Percentiles rank a stretch among this genome's conserved stretches.
These are phyloP conservation scores for Phytophthora vignae DNA, from an alignment of 352 stramenopile genomes.

Conservation along the genomic window DNA sequence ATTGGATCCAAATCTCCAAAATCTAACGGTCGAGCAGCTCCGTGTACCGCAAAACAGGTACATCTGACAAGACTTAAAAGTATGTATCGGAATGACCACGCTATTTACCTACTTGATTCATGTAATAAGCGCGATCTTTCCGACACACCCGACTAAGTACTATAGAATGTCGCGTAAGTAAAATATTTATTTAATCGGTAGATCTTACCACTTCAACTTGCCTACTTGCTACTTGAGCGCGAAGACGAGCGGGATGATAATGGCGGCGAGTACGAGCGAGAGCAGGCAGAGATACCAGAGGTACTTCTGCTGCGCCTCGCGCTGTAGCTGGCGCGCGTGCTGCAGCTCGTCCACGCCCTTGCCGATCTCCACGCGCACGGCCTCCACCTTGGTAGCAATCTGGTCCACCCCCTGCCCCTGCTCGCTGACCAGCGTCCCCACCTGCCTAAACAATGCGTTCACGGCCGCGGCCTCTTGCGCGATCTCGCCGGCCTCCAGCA, in stretches of 20 bases:
- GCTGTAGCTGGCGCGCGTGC: slow-evolving; percentile 67
- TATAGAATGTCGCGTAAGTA: no score
- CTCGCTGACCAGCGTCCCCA: slow-evolving; percentile 66
- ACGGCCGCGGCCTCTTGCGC: slow-evolving; percentile 69
- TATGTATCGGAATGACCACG: no score
- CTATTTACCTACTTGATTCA: no score
- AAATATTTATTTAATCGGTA: no score
- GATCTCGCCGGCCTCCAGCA: slow-evolving; percentile 72
- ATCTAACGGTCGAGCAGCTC: neutral
- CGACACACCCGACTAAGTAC: no score
- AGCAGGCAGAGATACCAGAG: slow-evolving; percentile 49
- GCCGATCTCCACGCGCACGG: slow-evolving; percentile 78
- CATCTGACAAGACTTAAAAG: no score
- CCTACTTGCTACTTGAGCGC: slow-evolving; percentile 33
- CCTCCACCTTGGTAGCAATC: slow-evolving; percentile 79
- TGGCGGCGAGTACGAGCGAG: slow-evolving; percentile 46
- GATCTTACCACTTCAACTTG: no score
- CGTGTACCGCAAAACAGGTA: no score
- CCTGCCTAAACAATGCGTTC: slow-evolving; percentile 75
- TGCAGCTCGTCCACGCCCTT: slow-evolving; percentile 73
- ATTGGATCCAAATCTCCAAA: slow-evolving; percentile 30
- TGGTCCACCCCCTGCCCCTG: slow-evolving; percentile 76
- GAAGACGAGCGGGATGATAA: slow-evolving; percentile 66
- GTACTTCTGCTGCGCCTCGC: slow-evolving; percentile 73
- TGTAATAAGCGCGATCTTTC: no score